A percentile compares a stretch with the other conserved stretches of the same genome.
phyloP scores from a whole-genome alignment of 345 rosid genomes.

The Hirschfeldia incana region DNA sequence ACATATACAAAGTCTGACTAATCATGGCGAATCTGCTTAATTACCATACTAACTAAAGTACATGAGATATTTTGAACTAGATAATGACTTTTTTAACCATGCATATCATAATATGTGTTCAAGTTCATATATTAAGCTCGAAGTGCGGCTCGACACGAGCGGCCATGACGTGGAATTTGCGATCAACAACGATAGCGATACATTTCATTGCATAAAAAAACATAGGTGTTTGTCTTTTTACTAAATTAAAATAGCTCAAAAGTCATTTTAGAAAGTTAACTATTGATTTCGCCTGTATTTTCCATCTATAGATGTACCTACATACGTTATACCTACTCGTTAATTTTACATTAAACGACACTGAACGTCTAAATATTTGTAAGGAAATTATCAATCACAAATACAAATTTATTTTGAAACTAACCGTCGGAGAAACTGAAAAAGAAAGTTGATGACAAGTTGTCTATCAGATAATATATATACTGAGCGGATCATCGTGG shows the following conservation, averaged over 20 bases:
- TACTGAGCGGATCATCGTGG: background rate
- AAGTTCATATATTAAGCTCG: conserved; percentile 1
- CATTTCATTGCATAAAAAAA: background rate
- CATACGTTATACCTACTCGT: background rate
- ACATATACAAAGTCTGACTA: conserved; percentile 33
- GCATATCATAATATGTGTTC: conserved; percentile 18
- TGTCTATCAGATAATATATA: background rate
- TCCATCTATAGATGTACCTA: background rate
- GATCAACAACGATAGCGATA: conserved; percentile 11
- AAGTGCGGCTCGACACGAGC: conserved; percentile 36
- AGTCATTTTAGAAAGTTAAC: background rate
- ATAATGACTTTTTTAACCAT: conserved; percentile 33
- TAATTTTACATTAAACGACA: background rate
- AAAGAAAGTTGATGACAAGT: background rate
- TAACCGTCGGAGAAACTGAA: background rate
- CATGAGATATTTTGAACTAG: background rate
- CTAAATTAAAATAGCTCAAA: background rate
- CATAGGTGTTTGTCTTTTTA: background rate
- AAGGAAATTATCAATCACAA: background rate
- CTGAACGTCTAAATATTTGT: background rate
- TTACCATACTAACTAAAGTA: conserved; percentile 28
- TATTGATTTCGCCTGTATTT: background rate
- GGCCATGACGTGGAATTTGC: conserved; percentile 8
- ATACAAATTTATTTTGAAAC: background rate
- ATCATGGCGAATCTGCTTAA: conserved; percentile 35